These are phyloP conservation scores for Eucalyptus curtisii DNA, from an alignment of 345 rosid genomes.

Conservation along the genomic window DNA sequence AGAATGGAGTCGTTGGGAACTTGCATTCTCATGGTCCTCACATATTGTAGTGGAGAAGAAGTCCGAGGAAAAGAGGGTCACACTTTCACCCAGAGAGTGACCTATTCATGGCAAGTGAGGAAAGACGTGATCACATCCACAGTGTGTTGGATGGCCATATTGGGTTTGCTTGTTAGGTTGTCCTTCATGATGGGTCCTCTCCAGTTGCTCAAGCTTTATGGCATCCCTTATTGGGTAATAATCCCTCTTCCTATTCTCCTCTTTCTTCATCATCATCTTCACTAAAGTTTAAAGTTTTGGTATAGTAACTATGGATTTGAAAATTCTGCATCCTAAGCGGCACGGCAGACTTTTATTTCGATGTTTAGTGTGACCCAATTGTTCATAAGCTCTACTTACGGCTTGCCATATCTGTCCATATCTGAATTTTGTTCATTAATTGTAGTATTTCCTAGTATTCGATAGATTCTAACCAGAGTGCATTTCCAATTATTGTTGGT, in stretches of 20 bases:
- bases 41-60: slow-evolving; percentile 49
- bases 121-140: slow-evolving; percentile 69
- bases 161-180: slow-evolving; percentile 37
- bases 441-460: background rate
- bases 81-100: slow-evolving; percentile 76
- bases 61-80: slow-evolving; percentile 80
- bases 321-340: too few species aligned
- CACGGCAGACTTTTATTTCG: background rate
- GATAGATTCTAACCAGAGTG: background rate
- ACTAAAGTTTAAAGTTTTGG: too few species aligned
- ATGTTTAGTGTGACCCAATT: background rate
- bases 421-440: background rate
- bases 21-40: background rate
- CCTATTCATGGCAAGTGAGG: slow-evolving; percentile 60
- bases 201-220: slow-evolving; percentile 61
- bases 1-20: background rate
- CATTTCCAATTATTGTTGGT: background rate
- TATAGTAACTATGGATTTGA: too few species aligned
- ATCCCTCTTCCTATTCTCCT: background rate
- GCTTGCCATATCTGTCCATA: background rate
- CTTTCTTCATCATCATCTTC: background rate
- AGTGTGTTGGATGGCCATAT: slow-evolving; percentile 62
- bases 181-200: slow-evolving; percentile 45
- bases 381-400: background rate
- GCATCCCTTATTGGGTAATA: slow-evolving; percentile 56